Evolutionary conservation across 2,329 filamentous ascomycete species (phyloP), one percentile per base, ranked within the genome.

Genomic region (Fusarium stilboides): DNA sequence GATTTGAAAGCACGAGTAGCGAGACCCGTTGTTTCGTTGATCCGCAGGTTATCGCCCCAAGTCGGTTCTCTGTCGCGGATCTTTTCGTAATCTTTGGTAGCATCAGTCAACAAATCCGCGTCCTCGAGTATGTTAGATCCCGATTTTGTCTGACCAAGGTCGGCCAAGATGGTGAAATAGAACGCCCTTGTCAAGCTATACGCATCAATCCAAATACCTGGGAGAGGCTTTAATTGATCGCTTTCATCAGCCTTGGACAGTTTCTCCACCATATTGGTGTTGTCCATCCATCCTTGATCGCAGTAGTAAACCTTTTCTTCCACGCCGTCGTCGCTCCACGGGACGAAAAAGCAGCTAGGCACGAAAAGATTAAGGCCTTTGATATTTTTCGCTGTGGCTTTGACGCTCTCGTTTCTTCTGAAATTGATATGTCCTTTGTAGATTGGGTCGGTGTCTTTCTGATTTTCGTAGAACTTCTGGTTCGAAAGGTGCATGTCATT

Each of bases 1-100:
- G 28, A 34, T 0, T 14, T 52, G 7, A 57, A 57, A 2, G 54
- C 20, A 5, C 2, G 24, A 3, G 49, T 33, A 8, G 53, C 53
- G 2, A 56, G 8, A 0, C 53, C 53, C 6, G 17, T 4, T 12
- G 50, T 43, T 2, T 6, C 15, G 42, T 55, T 19, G 2, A 56
- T 26, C n/a, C 44, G 50, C 0, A 56, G 19, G 17, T 56, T 51
- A 15, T 56, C 34, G 3, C 44, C 53, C 44, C 44, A 51, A 2
- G 22, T 19, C 0, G 12, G 7, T 6, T 8, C 6, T 1, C 44
- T 47, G 6, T 50, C 13, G 1, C 3, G 45, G 1, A 57, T 57
- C 4, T 0, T 28, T 15, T 53, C 17, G 19, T 57, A 57, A 0
- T 0, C 20, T 7, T 28, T n/a, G 0, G 54, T 57, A 0, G 28